Evolutionary conservation across 2,329 filamentous ascomycete species (phyloP).

Genomic region (Aureobasidium sp.): DNA sequence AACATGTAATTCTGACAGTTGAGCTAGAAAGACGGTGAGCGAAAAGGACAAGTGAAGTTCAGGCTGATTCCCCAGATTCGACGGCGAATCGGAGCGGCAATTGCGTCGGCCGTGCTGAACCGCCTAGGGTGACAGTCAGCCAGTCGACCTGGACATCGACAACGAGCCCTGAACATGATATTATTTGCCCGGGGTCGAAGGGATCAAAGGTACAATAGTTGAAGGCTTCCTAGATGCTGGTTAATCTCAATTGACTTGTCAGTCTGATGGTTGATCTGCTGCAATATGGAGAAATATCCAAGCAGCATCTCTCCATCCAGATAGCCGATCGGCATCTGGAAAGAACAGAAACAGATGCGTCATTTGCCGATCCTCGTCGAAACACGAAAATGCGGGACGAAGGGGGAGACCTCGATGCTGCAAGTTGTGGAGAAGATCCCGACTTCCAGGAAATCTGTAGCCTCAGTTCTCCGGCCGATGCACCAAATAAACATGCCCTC

Average conservation of each 20-base stretch:
- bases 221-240: neutral
- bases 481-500: neutral
- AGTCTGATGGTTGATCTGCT: neutral
- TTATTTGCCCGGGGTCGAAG: no score
- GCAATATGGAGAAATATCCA: no score
- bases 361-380: neutral
- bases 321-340: neutral
- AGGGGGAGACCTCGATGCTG: neutral
- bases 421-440: conserved; percentile 9
- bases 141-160: neutral
- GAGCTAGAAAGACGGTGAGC: neutral
- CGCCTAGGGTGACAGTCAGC: conserved; percentile 7
- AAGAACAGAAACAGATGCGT: neutral
- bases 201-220: neutral
- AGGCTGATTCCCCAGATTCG: conserved; percentile 2
- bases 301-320: neutral
- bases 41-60: neutral
- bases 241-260: neutral
- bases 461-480: conserved; percentile 1
- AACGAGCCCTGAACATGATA: neutral
- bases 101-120: neutral
- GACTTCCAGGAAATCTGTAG: conserved; percentile 3
- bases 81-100: neutral
- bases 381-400: neutral
- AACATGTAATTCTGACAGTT: no score